phyloP scores from a whole-genome alignment of 108 stramenopile genomes.

The Aurantiochytrium sp. region DNA sequence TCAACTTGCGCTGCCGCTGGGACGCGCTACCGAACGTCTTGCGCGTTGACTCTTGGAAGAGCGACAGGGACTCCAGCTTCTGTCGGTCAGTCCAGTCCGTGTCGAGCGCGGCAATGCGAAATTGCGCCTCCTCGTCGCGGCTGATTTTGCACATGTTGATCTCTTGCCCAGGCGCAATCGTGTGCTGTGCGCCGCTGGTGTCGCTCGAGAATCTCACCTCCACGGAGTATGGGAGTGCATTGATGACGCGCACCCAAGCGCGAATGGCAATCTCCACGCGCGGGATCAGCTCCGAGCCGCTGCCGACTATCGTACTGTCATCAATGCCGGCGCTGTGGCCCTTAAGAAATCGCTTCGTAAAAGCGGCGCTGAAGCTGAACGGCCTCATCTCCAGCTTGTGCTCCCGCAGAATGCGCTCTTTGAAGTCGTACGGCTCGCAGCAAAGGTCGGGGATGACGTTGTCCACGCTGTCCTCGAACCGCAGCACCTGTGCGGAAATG shows the following conservation, averaged over 20 bases:
- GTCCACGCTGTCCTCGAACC: background rate
- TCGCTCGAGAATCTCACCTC: background rate
- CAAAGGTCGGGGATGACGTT: background rate
- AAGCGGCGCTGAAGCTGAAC: background rate
- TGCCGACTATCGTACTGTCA: too few relatives aligned
- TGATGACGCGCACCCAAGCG: background rate
- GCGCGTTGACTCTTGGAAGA: background rate
- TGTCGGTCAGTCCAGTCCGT: background rate
- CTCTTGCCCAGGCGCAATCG: background rate
- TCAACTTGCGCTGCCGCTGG: background rate
- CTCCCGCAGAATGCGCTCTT: background rate
- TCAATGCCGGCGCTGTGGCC: background rate
- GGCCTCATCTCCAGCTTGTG: background rate
- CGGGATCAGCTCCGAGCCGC: background rate
- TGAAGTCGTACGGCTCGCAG: background rate
- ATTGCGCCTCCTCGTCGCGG: background rate
- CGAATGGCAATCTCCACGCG: background rate
- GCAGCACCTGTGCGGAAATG: background rate
- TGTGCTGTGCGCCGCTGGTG: background rate
- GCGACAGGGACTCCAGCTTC: background rate
- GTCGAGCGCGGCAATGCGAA: background rate
- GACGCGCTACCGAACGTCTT: background rate
- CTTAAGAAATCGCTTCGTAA: background rate
- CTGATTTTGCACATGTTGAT: background rate
- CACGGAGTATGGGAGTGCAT: background rate